Evolutionary conservation across 1,139 yeast genomes (phyloP).

Genomic region (Scheffersomyces cryptocercus): DNA sequence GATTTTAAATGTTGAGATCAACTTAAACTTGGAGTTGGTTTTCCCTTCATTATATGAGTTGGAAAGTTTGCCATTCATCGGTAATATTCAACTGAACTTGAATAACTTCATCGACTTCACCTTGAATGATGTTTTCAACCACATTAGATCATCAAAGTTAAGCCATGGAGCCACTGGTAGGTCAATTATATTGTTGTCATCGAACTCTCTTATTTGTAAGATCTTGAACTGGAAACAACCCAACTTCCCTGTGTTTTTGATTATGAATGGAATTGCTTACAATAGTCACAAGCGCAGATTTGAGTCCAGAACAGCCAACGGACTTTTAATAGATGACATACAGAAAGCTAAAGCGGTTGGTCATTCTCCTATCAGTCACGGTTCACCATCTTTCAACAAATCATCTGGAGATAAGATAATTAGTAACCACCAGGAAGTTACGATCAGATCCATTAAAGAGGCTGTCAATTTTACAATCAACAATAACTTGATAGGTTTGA

Average conservation of each 20-base stretch:
- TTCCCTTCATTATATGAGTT: slow-evolving; percentile 79
- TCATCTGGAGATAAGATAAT: slow-evolving; percentile 6
- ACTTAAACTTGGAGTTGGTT: slow-evolving; percentile 74
- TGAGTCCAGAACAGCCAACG: slow-evolving; percentile 46
- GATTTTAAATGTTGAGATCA: slow-evolving; percentile 56
- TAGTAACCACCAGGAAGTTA: slow-evolving; percentile 38
- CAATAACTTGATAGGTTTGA: slow-evolving; percentile 83
- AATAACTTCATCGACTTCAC: slow-evolving; percentile 77
- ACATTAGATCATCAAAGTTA: slow-evolving; percentile 59
- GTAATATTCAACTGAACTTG: slow-evolving; percentile 49
- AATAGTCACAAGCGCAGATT: slow-evolving; percentile 26
- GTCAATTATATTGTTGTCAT: slow-evolving; percentile 78
- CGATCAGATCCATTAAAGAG: slow-evolving; percentile 48
- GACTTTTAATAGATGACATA: slow-evolving; percentile 32
- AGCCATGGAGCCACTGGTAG: slow-evolving; percentile 36
- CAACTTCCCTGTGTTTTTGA: slow-evolving; percentile 89
- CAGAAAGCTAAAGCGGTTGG: slow-evolving; percentile 4
- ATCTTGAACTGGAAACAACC: slow-evolving; percentile 98
- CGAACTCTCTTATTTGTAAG: slow-evolving; percentile 86
- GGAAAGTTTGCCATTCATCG: slow-evolving; percentile 52
- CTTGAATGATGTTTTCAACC: slow-evolving; percentile 71
- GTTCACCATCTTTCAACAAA: slow-evolving; percentile 15
- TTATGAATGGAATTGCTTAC: slow-evolving; percentile 66
- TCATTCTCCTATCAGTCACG: slow-evolving; percentile 3
- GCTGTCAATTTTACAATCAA: slow-evolving; percentile 68